phyloP scores from a whole-genome alignment of 768 basidiomycete species.

The Saitozyma podzolica region DNA sequence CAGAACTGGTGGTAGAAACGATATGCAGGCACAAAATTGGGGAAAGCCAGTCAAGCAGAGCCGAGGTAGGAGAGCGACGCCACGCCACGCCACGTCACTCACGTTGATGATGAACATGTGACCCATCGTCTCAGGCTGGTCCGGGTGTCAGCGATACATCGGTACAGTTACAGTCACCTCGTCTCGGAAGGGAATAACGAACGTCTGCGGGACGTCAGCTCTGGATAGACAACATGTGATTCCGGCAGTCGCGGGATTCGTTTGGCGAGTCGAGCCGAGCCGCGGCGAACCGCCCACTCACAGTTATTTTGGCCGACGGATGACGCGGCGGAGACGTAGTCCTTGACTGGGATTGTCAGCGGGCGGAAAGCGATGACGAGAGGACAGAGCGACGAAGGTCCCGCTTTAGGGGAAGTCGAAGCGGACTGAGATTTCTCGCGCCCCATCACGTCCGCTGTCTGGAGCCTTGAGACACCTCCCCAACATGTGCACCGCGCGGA shows the following conservation, averaged over 20 bases:
- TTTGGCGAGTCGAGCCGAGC: background rate
- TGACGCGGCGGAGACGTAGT: slow-evolving; percentile 76
- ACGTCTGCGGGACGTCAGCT: background rate
- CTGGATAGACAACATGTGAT: too few species aligned
- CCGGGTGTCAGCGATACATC: background rate
- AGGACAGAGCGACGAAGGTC: background rate
- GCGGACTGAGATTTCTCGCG: too few species aligned
- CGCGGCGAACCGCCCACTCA: slow-evolving; percentile 24
- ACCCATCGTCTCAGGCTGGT: slow-evolving; percentile 65
- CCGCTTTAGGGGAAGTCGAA: too few species aligned
- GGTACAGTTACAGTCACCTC: background rate
- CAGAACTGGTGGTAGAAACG: too few species aligned
- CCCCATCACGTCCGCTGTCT: too few species aligned
- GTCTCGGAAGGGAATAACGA: background rate
- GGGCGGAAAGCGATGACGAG: background rate
- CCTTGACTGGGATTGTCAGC: slow-evolving; percentile 61
- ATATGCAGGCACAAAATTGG: too few species aligned
- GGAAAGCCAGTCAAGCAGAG: background rate
- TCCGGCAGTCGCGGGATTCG: background rate
- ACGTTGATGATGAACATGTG: slow-evolving; percentile 98
- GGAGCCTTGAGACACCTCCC: too few species aligned
- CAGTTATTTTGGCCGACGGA: slow-evolving; percentile 82
- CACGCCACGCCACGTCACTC: slow-evolving; percentile 8
- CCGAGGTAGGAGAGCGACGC: background rate
- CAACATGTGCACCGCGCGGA: too few species aligned